Evolutionary conservation across 225 moss, liverwort and hornwort genomes (phyloP).

Genomic region (Polytrichum formosum): DNA sequence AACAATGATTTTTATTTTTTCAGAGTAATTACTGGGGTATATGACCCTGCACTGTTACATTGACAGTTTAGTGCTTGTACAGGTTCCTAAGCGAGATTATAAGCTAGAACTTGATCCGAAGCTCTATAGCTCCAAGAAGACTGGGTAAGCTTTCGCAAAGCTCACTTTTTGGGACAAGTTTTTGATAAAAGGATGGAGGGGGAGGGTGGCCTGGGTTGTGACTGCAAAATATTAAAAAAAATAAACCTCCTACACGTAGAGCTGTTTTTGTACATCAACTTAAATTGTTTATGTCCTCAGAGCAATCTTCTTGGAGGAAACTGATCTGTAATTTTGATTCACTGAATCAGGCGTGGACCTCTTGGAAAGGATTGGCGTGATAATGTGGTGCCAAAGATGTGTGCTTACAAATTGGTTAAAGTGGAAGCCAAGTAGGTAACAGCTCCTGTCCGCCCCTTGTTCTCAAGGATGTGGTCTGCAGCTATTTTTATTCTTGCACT

Average conservation of each 20-base stretch:
- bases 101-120: conserved; percentile 77
- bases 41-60: too few relatives aligned
- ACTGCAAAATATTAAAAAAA: too few relatives aligned
- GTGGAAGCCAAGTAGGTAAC: conserved; percentile 99
- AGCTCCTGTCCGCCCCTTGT: conserved; percentile 59
- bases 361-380: conserved; percentile 77
- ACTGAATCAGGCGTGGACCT: conserved; percentile 71
- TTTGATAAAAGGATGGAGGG: too few relatives aligned
- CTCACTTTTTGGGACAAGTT: too few relatives aligned
- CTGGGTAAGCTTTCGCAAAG: conserved; percentile 55
- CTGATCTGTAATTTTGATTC: too few relatives aligned
- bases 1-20: too few relatives aligned
- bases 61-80: conserved; percentile 1
- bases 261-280: not conserved
- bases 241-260: too few relatives aligned
- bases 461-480: conserved; percentile 56
- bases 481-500: conserved; percentile 40
- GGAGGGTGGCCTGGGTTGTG: too few relatives aligned
- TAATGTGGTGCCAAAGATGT: conserved; percentile 69
- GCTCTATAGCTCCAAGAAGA: conserved; percentile 65
- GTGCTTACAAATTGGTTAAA: conserved; percentile 96
- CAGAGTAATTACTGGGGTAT: too few relatives aligned
- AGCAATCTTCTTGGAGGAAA: too few relatives aligned
- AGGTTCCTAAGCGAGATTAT: conserved; percentile 90
- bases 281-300: not conserved